Base-by-base conservation (phyloP, 2,329 filamentous ascomycete species). In the Cercospora sp. region DNA sequence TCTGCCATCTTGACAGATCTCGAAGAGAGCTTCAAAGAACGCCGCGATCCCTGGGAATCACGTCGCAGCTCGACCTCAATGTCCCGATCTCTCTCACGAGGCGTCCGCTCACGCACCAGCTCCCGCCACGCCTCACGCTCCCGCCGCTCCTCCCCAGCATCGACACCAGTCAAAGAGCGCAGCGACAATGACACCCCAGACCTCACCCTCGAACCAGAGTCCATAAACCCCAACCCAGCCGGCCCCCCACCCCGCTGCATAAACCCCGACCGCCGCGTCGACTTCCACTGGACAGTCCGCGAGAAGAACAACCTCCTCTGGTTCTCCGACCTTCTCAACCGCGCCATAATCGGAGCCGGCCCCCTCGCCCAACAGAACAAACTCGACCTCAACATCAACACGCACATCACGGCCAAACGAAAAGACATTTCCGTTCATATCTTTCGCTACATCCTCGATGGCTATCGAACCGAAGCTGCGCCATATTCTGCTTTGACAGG, bases 251-350 rank as follows among this genome's bases (percentile, higher is more conserved):
- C 66, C 9, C 62, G 66, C 26, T 65, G 62, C 48, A 51, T 57
- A 28, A 63, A 68, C 28, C 66, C 66, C 23, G 62, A 68, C 5
- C 66, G 62, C 18, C 66, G 62, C 10, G 82, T 87, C 1, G 86
- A 88, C 72, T 87, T 88, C 67, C 85, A 88, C 75, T 88, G 86
- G 86, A 86, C 85, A 70, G 85, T 88, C 0, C 84, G 85, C 23
- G 85, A 88, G 58, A 81, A 82, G 65, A 87, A 87, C 75, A 81
- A 85, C 61, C 80, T 88, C 0, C 79, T 85, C 3, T 88, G 86
- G 86, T 84, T 88, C 62, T 86, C 85, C 0, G 82, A 86, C 70
- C 81, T 88, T 0, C 80, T 88, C 5, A 88, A 87, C 71, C 76
- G 80, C 12, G 82, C 84, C 2, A 65, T 65, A 13, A 45, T 62